phyloP scores from a whole-genome alignment of 306 rosid genomes.

The Castanea crenata region DNA sequence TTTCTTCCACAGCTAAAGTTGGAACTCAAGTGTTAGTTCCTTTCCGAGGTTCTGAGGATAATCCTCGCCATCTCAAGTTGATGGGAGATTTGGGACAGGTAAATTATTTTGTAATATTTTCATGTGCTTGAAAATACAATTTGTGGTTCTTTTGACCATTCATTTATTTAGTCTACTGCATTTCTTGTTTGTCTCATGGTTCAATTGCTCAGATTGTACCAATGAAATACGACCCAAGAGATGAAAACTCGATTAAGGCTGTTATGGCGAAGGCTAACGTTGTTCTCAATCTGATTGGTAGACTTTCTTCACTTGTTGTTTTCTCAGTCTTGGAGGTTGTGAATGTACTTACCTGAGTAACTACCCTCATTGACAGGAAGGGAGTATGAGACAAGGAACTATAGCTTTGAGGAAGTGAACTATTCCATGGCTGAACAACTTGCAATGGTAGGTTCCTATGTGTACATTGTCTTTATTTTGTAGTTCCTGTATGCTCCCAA shows the following conservation, averaged over 20 bases:
- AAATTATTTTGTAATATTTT: conserved; percentile 24
- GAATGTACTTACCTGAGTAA: conserved; percentile 25
- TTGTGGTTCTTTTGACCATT: neutral
- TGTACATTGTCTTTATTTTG: neutral
- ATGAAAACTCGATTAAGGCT: conserved; percentile 91
- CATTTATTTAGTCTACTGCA: conserved; percentile 15
- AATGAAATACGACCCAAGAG: conserved; percentile 94
- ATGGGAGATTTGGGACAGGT: conserved; percentile 99
- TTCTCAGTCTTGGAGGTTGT: conserved; percentile 6
- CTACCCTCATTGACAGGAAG: conserved; percentile 66
- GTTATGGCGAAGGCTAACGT: conserved; percentile 97
- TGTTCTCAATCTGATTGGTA: conserved; percentile 95
- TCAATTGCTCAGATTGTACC: conserved; percentile 74
- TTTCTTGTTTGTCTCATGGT: conserved; percentile 25
- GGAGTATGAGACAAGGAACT: conserved; percentile 96
- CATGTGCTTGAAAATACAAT: neutral
- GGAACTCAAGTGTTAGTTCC: conserved; percentile 96
- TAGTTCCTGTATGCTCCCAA: neutral
- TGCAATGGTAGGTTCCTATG: conserved; percentile 52
- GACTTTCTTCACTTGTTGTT: conserved; percentile 3
- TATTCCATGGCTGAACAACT: conserved; percentile 87
- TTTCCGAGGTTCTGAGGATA: conserved; percentile 93
- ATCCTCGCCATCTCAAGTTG: conserved; percentile 88
- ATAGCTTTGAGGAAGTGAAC: conserved; percentile 91
- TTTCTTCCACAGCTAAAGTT: conserved; percentile 80